phyloP scores from a whole-genome alignment of 768 basidiomycete species.

The Leccinum pellstonianum region DNA sequence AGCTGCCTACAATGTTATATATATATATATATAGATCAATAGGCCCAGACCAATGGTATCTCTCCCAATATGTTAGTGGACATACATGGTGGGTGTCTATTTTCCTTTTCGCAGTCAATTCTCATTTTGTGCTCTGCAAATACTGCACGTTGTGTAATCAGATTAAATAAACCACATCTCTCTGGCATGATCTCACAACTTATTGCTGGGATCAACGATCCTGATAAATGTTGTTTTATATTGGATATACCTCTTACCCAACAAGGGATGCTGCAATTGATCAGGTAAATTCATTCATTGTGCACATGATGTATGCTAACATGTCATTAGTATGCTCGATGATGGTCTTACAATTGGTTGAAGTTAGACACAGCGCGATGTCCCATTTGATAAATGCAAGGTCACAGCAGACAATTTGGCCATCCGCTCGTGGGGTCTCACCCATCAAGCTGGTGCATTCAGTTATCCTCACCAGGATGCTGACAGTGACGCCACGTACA shows the following conservation, averaged over 20 bases:
- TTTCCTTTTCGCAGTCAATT: no score
- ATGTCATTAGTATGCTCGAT: conserved; percentile 1
- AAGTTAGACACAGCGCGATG: neutral
- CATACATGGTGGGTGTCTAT: neutral
- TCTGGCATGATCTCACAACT: neutral
- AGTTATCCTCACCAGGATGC: conserved; percentile 12
- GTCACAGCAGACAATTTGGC: neutral
- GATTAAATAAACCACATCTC: neutral
- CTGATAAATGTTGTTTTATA: neutral
- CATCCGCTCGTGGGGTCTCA: neutral
- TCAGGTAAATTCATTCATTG: neutral
- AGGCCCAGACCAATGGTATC: neutral
- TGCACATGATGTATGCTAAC: neutral
- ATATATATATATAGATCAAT: no score
- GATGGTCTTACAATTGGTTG: conserved; percentile 5
- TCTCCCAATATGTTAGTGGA: neutral
- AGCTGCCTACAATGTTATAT: no score
- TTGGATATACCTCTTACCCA: neutral
- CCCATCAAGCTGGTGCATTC: neutral
- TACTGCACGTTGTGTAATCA: neutral
- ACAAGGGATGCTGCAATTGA: neutral
- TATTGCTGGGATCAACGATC: neutral
- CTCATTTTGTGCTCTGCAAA: neutral
- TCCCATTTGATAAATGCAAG: neutral
- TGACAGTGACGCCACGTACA: neutral